Conservation (phyloP, 2,329 filamentous ascomycete species). For the Chaetomium globosum region DNA sequence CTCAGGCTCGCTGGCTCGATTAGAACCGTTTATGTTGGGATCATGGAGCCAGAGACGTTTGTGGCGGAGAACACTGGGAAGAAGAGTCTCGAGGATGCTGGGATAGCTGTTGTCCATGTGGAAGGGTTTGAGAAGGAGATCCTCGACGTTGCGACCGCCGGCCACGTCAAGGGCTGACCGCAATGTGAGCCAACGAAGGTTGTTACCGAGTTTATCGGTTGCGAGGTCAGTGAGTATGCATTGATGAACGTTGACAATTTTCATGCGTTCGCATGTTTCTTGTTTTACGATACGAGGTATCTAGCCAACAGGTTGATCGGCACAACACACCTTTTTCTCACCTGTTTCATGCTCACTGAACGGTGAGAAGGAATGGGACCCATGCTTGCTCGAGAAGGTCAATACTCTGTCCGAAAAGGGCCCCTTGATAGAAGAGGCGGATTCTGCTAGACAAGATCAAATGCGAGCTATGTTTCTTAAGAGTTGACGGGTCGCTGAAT, state of each 20-base stretch:
- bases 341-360: too few species aligned
- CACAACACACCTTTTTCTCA: too few species aligned
- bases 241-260: neutral
- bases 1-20: slow-evolving; percentile 65
- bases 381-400: too few species aligned
- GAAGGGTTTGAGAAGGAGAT: slow-evolving; percentile 79
- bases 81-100: slow-evolving; percentile 67
- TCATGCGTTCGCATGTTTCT: neutral
- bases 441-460: too few species aligned
- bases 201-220: neutral
- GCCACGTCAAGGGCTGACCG: slow-evolving; percentile 55
- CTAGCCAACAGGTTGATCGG: too few species aligned
- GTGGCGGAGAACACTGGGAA: slow-evolving; percentile 79
- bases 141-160: slow-evolving; percentile 77
- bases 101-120: slow-evolving; percentile 73
- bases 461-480: too few species aligned
- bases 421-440: too few species aligned
- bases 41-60: slow-evolving; percentile 87
- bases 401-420: too few species aligned
- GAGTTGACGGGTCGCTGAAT: too few species aligned
- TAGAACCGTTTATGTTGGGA: slow-evolving; percentile 80
- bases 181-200: neutral
- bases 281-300: neutral
- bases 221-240: neutral
- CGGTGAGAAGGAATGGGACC: too few species aligned